Conservation (phyloP, 2,329 filamentous ascomycete species). For the Pestalotiopsis sp. region DNA sequence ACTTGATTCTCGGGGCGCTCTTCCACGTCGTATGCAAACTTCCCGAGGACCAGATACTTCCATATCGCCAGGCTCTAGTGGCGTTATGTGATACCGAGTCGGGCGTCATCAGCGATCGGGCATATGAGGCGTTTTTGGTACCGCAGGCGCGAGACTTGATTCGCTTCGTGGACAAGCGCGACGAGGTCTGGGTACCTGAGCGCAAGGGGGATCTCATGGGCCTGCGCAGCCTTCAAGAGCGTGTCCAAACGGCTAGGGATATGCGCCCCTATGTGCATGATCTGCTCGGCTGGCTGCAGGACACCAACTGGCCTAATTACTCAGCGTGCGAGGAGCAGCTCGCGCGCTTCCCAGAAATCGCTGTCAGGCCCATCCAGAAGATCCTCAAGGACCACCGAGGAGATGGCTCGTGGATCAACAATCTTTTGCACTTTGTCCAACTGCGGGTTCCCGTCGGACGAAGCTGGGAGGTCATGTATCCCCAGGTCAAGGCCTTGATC, state of each 20-base stretch:
- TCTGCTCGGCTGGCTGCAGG: conserved; percentile 1
- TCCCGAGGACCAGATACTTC: background rate
- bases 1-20: background rate
- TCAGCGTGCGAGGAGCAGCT: background rate
- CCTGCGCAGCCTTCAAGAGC: background rate
- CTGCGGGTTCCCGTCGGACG: background rate
- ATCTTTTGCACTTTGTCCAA: background rate
- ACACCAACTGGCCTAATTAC: background rate
- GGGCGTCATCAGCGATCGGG: background rate
- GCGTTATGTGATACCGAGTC: background rate
- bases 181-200: conserved; percentile 1
- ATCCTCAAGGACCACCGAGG: background rate
- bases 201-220: background rate
- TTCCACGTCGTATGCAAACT: background rate
- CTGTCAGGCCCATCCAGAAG: background rate
- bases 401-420: background rate
- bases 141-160: background rate
- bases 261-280: background rate
- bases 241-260: background rate
- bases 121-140: background rate
- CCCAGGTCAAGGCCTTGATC: background rate
- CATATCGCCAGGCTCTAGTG: background rate
- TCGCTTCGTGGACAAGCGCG: background rate
- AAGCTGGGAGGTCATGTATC: conserved; percentile 1
- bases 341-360: background rate